Evolutionary conservation across 768 basidiomycete genomes (phyloP).

Genomic region (Butyriboletus loyo): DNA sequence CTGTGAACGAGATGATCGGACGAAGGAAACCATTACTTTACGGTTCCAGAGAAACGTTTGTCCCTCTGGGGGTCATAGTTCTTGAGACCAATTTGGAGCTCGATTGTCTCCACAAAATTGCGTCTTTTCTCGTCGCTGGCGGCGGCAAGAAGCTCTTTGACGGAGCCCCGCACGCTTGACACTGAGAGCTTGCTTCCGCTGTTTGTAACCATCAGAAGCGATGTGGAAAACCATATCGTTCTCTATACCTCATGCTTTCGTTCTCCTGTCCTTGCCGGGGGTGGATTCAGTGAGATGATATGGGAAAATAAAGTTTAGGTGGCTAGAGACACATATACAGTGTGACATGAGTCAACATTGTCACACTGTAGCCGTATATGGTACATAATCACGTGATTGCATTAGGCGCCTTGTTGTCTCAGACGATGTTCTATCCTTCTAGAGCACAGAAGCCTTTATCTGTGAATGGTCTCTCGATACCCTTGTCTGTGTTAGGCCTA

Average conservation of each 20-base stretch:
- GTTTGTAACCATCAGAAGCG: not conserved
- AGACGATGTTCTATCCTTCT: constrained; percentile 4
- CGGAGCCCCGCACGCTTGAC: constrained; percentile 98
- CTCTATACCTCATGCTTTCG: constrained; percentile 32
- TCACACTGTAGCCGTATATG: constrained; percentile 6
- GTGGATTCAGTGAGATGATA: constrained; percentile 25
- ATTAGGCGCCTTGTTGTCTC: constrained; percentile 13
- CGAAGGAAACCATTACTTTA: constrained; percentile 60
- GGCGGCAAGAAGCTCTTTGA: constrained; percentile 84
- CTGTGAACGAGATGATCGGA: not conserved
- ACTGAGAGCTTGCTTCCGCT: constrained; percentile 86
- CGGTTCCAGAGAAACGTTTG: constrained; percentile 99
- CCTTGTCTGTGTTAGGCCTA: not conserved
- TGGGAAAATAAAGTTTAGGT: constrained; percentile 29
- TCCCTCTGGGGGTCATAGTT: constrained; percentile 99
- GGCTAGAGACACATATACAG: constrained; percentile 33
- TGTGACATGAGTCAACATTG: constrained; percentile 29
- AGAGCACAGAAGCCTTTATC: constrained; percentile 1
- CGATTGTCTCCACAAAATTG: constrained; percentile 95
- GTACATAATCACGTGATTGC: constrained; percentile 13
- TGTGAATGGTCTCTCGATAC: constrained; percentile 9
- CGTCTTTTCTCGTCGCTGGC: constrained; percentile 87
- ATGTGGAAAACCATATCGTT: not conserved
- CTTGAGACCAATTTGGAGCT: constrained; percentile 95
- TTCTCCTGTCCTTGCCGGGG: constrained; percentile 15